Conservation (phyloP, 805 yeast species). For the Ogataea kodamae region DNA sequence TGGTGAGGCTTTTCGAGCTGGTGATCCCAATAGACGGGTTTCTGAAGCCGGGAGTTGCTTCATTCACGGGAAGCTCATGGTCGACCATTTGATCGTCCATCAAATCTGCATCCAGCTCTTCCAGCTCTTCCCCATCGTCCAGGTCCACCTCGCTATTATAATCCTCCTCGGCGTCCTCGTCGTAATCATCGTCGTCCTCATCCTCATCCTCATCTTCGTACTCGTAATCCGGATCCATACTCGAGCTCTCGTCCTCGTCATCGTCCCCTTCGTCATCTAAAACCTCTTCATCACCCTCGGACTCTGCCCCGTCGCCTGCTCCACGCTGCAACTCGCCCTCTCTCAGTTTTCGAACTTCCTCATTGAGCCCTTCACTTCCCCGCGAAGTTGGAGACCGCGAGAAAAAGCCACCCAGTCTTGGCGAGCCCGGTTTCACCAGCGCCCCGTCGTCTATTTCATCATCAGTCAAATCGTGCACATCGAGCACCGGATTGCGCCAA, state of each 20-base stretch:
- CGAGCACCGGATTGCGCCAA: conserved; percentile 82
- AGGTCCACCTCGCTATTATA: conserved; percentile 34
- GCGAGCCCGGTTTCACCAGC: conserved; percentile 12
- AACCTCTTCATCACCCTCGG: conserved; percentile 33
- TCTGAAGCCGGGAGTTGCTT: conserved; percentile 4
- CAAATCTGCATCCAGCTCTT: conserved; percentile 17
- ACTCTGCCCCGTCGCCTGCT: conserved; percentile 26
- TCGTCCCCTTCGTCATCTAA: conserved; percentile 30
- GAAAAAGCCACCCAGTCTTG: conserved; percentile 19
- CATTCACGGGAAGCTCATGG: conserved; percentile 5
- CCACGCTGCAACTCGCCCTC: too few relatives aligned
- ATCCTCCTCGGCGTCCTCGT: conserved; percentile 32
- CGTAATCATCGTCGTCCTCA: conserved; percentile 26
- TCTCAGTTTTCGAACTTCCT: too few relatives aligned
- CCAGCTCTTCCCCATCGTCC: conserved; percentile 34
- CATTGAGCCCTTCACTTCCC: conserved; percentile 27
- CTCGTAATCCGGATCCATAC: conserved; percentile 29
- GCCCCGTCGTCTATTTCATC: conserved; percentile 32
- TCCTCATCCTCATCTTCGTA: conserved; percentile 20
- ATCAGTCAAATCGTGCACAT: conserved; percentile 58
- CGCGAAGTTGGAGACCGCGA: conserved; percentile 18
- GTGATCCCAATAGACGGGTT: conserved; percentile 15
- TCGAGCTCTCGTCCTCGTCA: conserved; percentile 25
- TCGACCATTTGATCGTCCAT: conserved; percentile 13
- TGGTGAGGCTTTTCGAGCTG: conserved; percentile 13